These are phyloP conservation scores for Geranium incanum DNA, from an alignment of 441 rosid species.

Conservation along the genomic window DNA sequence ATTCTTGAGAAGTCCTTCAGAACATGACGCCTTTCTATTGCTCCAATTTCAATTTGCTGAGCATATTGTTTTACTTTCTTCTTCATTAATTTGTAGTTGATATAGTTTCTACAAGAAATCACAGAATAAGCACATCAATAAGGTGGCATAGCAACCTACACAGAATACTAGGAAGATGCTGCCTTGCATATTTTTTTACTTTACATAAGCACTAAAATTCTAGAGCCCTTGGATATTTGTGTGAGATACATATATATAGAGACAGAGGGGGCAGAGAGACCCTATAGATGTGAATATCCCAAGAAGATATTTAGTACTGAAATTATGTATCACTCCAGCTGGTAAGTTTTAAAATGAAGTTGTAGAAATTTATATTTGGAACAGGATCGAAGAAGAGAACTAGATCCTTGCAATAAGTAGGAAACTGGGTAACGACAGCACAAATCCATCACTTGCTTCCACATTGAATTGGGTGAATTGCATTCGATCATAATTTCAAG, in stretches of 20 bases:
- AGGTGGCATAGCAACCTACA: background rate
- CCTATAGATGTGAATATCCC: too few relatives aligned
- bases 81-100: constrained; percentile 93
- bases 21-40: constrained; percentile 71
- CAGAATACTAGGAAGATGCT: background rate
- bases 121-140: background rate
- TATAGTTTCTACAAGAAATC: constrained; percentile 57
- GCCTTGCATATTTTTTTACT: background rate
- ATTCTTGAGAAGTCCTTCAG: constrained; percentile 97
- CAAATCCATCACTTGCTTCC: background rate
- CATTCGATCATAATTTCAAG: background rate
- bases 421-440: background rate
- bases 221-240: too few relatives aligned
- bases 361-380: background rate
- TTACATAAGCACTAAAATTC: too few relatives aligned
- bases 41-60: constrained; percentile 72
- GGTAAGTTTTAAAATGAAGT: too few relatives aligned
- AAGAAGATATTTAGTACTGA: too few relatives aligned
- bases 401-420: background rate
- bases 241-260: too few relatives aligned
- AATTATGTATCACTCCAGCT: too few relatives aligned
- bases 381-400: background rate
- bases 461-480: background rate
- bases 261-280: too few relatives aligned
- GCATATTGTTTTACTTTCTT: constrained; percentile 79